Percentiles rank a stretch among this genome's conserved stretches.
Evolutionary conservation across 495 filamentous ascomycete genomes (phyloP).

Genomic region (Aspergillus sparsus): DNA sequence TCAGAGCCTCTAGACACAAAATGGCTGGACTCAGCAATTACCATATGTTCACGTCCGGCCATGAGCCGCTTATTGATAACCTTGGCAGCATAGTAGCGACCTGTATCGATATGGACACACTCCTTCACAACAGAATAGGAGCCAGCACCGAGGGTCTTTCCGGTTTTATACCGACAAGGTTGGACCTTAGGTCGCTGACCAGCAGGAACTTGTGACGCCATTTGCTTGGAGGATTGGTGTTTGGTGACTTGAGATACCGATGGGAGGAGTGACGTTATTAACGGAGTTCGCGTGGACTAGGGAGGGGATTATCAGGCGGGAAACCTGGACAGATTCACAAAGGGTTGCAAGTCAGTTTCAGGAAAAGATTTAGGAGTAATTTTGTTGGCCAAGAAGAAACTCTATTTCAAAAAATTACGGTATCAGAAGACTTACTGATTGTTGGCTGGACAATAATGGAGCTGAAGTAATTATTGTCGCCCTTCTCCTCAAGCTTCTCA

Average conservation of each 20-base stretch:
- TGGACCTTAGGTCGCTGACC: conserved; percentile 63
- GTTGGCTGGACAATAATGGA: background rate
- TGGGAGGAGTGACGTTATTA: background rate
- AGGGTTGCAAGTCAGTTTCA: background rate
- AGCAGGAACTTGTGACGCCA: conserved; percentile 42
- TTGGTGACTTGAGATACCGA: background rate
- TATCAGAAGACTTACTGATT: background rate
- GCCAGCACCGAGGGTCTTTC: conserved; percentile 93
- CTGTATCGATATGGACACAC: conserved; percentile 98
- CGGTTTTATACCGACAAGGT: conserved; percentile 93
- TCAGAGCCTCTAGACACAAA: background rate
- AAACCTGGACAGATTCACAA: background rate
- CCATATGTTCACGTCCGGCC: conserved; percentile 98
- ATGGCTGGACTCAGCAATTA: conserved; percentile 39
- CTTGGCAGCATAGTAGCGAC: conserved; percentile 97
- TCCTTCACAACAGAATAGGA: conserved; percentile 99
- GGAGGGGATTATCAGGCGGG: background rate
- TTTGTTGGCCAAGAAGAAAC: background rate
- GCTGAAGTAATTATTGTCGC: background rate
- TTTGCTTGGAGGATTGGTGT: conserved; percentile 21
- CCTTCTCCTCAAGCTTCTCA: background rate
- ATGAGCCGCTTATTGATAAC: conserved; percentile 99
- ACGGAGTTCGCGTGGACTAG: background rate
- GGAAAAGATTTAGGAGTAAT: background rate
- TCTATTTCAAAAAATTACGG: background rate